Evolutionary conservation across 495 filamentous ascomycete species (phyloP).

Genomic region (Chaetomium fimeti): DNA sequence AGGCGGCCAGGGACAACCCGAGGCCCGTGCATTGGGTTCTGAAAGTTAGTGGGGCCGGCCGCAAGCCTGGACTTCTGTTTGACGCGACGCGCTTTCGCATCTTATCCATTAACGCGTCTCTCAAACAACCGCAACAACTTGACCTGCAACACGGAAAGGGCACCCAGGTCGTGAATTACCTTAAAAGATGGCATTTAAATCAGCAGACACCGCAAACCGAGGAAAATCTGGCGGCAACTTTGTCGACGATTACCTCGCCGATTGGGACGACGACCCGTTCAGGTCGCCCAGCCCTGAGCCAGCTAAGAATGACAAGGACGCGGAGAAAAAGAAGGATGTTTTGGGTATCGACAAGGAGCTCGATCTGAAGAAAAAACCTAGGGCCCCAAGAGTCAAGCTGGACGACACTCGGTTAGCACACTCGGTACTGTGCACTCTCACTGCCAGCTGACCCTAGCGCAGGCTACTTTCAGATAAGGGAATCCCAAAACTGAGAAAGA

Average conservation of each 20-base stretch:
- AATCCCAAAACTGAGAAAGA: constrained; percentile 75
- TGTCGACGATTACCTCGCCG: constrained; percentile 31
- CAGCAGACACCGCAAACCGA: background rate
- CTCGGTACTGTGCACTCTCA: constrained; percentile 16
- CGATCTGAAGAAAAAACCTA: constrained; percentile 66
- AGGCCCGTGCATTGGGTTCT: too few relatives aligned
- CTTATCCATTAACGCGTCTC: background rate
- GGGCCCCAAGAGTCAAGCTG: constrained; percentile 75
- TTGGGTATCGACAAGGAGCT: constrained; percentile 87
- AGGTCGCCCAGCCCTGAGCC: constrained; percentile 36
- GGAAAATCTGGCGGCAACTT: constrained; percentile 20
- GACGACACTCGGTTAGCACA: constrained; percentile 67
- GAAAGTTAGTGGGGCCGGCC: background rate
- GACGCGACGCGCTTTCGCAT: constrained; percentile 13
- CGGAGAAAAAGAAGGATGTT: constrained; percentile 39
- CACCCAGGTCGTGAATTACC: constrained; percentile 16
- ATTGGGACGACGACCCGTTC: constrained; percentile 38
- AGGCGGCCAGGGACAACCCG: too few relatives aligned
- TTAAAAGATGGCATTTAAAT: constrained; percentile 17
- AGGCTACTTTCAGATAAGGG: constrained; percentile 78
- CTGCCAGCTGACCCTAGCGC: constrained; percentile 12
- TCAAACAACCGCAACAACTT: constrained; percentile 3
- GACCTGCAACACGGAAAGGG: background rate
- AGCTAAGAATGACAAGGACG: constrained; percentile 32
- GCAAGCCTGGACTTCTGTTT: background rate